Base-by-base conservation (phyloP, 164 flowering plant species). In the Aristolochia fimbriata region DNA sequence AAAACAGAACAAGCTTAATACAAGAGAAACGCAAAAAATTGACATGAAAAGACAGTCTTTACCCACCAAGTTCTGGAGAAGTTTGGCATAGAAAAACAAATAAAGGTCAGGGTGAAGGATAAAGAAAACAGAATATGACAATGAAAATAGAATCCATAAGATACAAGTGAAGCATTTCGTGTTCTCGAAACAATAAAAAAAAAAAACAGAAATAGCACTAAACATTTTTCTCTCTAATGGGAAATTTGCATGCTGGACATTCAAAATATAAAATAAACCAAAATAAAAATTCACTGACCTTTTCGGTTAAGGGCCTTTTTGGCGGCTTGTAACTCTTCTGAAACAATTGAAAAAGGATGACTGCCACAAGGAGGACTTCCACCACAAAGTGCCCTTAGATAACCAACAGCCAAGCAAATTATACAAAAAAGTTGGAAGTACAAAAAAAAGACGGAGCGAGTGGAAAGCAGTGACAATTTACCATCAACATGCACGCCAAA, bases 251-350 rank as follows among this genome's bases (percentile, higher is more conserved):
- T 3, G 12, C n/a, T 19, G 2, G 51, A 4, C 51, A 48, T 19
- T 48, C 37, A 49, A 49, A 17, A 49, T 20, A 17, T 19, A 49
- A 49, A 4, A 20, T 4, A 30, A n/a, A n/a, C n/a, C n/a, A 24
- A 30, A 8, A 25, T 15, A 15, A 5, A 25, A 17, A 1, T 16
- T 6, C 23, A 61, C 68, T 20, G 45, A 74, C 94, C 91, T 83
- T 80, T 60, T 84, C 70, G 24, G 95, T 83, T 53, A 93, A 67
- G 15, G 99, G 97, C 46, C 84, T 73, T 70, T 86, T 88, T 43
- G 99, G 97, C 45, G 96, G 97, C 74, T 83, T 90, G 78, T 93
- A 93, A 84, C 97, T 88, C 65, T 93, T 93, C 65, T 82, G 95
- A 19, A 88, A 71, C 48, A 93, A 84, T 27, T 85, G 74, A 73